Evolutionary conservation across 306 rosid species (phyloP), one percentile per base, ranked within the genome.

Genomic region (Rubus idaeus): DNA sequence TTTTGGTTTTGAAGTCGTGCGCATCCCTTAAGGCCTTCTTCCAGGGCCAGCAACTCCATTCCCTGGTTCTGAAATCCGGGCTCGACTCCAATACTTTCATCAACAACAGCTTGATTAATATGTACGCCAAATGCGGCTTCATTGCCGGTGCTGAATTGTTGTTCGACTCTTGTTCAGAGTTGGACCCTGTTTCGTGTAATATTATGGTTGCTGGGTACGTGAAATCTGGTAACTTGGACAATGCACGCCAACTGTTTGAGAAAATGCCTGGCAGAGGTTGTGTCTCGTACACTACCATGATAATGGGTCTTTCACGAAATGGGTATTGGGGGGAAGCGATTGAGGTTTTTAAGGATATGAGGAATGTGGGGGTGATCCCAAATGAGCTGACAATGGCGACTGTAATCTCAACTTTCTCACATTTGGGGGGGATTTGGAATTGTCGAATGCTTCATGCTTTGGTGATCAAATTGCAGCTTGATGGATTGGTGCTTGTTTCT

Each of bases 281-380:
- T 79, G 89, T 95, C 49, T 89, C 98, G 16, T 94, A 89, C 72
- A 92, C 98, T 2, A 86, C 96, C 44, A 92, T 95, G 97, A 89
- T 92, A 18, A 83, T 87, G 90, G 97, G 98, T 71, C 87, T 91
- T 80, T 89, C 88, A 0, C 86, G 85, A 77, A 87, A 86, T 81
- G 86, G 37, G 17, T 82, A 83, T 77, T 90, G 95, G 88, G 17
- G 37, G 0, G 93, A 92, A 64, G 97, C 92, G 56, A 79, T 87
- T 76, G 84, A 81, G 79, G 86, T 90, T 77, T 94, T 92, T 75
- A 89, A 81, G 90, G 88, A 86, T 71, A 90, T 94, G 98, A 85
- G 83, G 70, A 77, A 57, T 14, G 71, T 68, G 37, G 89, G 86
- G 51, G 89, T 95, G 62, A 67, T 83, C 68, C 97, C 97, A 0